These are phyloP conservation scores for Chalaropsis thielavioides DNA, from an alignment of 2,329 filamentous ascomycete species.

Conservation along the genomic window DNA sequence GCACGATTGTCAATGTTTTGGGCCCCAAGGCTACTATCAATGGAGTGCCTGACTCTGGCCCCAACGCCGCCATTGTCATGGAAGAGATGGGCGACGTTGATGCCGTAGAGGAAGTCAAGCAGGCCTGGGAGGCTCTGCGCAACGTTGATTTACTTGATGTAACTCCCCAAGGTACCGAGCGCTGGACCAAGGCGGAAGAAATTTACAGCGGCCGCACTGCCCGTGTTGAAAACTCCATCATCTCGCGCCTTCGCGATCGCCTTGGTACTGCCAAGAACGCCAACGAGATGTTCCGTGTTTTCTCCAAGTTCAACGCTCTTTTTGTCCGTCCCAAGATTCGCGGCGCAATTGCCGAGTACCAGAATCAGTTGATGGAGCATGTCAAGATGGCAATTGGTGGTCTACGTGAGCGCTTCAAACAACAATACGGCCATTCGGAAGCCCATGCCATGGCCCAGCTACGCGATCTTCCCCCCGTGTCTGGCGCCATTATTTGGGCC, in stretches of 20 bases:
- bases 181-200: conserved; percentile 88
- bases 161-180: conserved; percentile 71
- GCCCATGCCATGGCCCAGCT: conserved; percentile 96
- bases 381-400: conserved; percentile 91
- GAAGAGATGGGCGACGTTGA: conserved; percentile 97
- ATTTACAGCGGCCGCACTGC: conserved; percentile 96
- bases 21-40: conserved; percentile 51
- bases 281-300: conserved; percentile 99
- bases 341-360: conserved; percentile 93
- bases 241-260: conserved; percentile 79
- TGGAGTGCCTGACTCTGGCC: conserved; percentile 26
- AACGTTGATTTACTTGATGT: conserved; percentile 94
- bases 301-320: conserved; percentile 98
- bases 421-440: conserved; percentile 96
- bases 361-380: conserved; percentile 93
- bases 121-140: conserved; percentile 85
- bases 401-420: conserved; percentile 93
- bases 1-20: conserved; percentile 92
- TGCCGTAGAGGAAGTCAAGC: conserved; percentile 86
- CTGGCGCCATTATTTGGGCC: conserved; percentile 94
- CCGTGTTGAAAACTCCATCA: conserved; percentile 96
- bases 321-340: conserved; percentile 98
- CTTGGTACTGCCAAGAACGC: conserved; percentile 91
- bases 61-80: conserved; percentile 54
- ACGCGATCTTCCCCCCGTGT: conserved; percentile 86